Evolutionary conservation across 2,329 filamentous ascomycete genomes (phyloP).

Genomic region (Neospermospora avenae): DNA sequence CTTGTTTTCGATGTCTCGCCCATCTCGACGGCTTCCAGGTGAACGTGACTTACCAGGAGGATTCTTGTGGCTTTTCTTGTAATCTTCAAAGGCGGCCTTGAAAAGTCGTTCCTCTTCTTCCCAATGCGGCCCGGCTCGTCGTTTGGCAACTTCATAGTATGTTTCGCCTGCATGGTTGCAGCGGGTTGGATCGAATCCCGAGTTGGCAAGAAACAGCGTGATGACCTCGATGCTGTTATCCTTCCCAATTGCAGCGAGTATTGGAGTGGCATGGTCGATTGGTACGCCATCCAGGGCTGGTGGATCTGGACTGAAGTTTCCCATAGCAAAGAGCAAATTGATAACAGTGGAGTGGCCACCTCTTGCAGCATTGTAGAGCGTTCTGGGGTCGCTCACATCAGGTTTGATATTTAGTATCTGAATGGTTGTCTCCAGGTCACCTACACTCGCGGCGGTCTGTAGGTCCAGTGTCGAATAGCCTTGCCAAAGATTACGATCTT

Average conservation of each 20-base stretch:
- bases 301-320: constrained; percentile 63
- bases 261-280: constrained; percentile 79
- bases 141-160: constrained; percentile 83
- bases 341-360: constrained; percentile 71
- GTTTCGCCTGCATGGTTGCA: constrained; percentile 70
- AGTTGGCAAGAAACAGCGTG: constrained; percentile 72
- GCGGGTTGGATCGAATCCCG: constrained; percentile 77
- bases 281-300: constrained; percentile 54
- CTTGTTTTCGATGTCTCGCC: constrained; percentile 34
- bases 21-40: constrained; percentile 42
- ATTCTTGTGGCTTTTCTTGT: constrained; percentile 49
- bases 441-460: constrained; percentile 50
- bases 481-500: constrained; percentile 62
- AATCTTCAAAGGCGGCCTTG: constrained; percentile 69
- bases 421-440: constrained; percentile 59
- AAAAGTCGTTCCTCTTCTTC: constrained; percentile 81
- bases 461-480: constrained; percentile 14
- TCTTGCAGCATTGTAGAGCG: constrained; percentile 85
- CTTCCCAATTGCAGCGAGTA: constrained; percentile 90
- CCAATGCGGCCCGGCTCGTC: constrained; percentile 83
- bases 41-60: constrained; percentile 49
- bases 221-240: constrained; percentile 86
- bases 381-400: constrained; percentile 70
- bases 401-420: constrained; percentile 55
- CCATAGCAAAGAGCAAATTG: constrained; percentile 44